Percentiles rank a stretch among this genome's conserved stretches.
These are phyloP conservation scores for Xylaria sp. DNA, from an alignment of 2,329 filamentous ascomycete species.

Conservation along the genomic window DNA sequence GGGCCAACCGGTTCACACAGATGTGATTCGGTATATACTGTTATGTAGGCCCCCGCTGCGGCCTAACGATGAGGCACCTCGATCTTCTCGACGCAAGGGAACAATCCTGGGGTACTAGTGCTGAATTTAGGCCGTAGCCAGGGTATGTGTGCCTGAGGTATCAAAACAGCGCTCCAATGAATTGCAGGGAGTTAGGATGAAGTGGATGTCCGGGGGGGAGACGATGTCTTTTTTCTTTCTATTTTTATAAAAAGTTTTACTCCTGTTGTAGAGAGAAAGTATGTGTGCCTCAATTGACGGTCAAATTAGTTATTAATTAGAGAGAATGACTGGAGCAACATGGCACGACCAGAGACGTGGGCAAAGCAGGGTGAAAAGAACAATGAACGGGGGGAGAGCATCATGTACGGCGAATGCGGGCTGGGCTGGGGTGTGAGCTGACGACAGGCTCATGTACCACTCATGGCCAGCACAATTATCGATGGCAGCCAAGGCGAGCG, in stretches of 20 bases:
- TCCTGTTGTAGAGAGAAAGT: slow-evolving; percentile 3
- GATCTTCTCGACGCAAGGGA: slow-evolving; percentile 39
- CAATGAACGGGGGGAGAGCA: slow-evolving; percentile 35
- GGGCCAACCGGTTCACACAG: slow-evolving; percentile 41
- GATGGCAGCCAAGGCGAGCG: slow-evolving; percentile 33
- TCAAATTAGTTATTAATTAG: slow-evolving; percentile 47
- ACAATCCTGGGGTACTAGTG: slow-evolving; percentile 42
- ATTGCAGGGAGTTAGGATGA: slow-evolving; percentile 35
- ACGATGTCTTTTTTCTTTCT: slow-evolving; percentile 20
- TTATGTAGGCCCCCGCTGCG: slow-evolving; percentile 42
- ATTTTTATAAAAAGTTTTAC: neutral
- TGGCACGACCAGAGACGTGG: slow-evolving; percentile 46
- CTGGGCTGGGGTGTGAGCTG: slow-evolving; percentile 37
- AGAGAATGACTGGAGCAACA: slow-evolving; percentile 46
- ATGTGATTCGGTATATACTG: slow-evolving; percentile 41
- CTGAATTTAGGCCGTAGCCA: slow-evolving; percentile 35
- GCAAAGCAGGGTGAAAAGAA: slow-evolving; percentile 34
- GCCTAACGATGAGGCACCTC: slow-evolving; percentile 46
- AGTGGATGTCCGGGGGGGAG: slow-evolving; percentile 25
- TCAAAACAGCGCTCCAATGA: slow-evolving; percentile 40
- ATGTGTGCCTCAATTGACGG: slow-evolving; percentile 39
- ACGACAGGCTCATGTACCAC: slow-evolving; percentile 35
- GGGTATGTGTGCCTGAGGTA: slow-evolving; percentile 29
- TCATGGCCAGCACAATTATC: slow-evolving; percentile 24
- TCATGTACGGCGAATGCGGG: slow-evolving; percentile 20